Evolutionary conservation across 805 yeast species (phyloP).

Genomic region (Metschnikowia bowlesiae): DNA sequence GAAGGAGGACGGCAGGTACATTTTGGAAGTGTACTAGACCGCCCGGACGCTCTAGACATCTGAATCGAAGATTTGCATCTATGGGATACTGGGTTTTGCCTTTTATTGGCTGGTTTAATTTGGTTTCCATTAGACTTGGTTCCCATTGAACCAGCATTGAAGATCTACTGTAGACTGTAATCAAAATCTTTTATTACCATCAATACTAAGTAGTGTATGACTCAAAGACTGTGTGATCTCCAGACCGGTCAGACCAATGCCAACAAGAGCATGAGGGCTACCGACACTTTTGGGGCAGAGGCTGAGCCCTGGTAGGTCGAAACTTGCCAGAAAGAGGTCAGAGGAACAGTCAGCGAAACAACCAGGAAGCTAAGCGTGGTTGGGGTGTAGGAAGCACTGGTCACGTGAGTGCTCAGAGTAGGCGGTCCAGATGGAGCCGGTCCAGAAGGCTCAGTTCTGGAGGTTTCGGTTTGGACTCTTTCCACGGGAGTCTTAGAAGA

Average conservation of each 20-base stretch:
- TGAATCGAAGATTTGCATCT: no score
- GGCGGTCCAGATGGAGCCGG: neutral
- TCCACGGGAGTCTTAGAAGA: no score
- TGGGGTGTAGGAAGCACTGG: neutral
- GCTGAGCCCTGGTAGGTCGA: neutral
- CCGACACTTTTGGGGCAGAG: neutral
- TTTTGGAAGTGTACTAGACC: constrained; percentile 83
- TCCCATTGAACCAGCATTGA: no score
- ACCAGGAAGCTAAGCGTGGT: neutral
- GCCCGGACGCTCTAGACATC: no score
- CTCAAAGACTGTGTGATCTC: no score
- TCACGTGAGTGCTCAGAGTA: neutral
- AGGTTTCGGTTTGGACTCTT: neutral
- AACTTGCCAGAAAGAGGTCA: neutral
- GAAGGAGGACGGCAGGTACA: constrained; percentile 89
- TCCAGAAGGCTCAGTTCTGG: neutral
- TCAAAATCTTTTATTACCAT: neutral
- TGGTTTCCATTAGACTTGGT: no score
- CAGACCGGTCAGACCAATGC: neutral
- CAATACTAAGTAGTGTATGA: neutral
- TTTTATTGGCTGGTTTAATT: no score
- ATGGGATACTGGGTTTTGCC: no score
- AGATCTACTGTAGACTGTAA: no score
- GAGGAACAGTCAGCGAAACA: neutral
- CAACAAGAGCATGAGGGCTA: neutral